Conservation (phyloP, 306 rosid species). For the Hylodesmum podocarpum region DNA sequence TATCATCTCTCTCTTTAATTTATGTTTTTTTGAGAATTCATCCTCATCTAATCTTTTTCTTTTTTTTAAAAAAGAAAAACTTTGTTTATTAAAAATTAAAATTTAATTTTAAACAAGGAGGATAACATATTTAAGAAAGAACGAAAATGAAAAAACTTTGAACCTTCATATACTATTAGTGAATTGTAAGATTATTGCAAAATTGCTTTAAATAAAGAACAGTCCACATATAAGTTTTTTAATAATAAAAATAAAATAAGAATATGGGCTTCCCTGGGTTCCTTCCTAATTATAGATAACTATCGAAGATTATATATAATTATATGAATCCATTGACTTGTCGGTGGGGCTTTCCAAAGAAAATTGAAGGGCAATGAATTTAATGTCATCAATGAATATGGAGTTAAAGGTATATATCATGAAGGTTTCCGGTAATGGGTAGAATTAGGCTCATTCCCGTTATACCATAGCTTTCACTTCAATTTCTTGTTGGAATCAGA, state of each 20-base stretch:
- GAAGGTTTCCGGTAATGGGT: conserved; percentile 45
- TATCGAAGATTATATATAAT: not conserved
- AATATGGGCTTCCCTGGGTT: not conserved
- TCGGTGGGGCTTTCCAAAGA: conserved; percentile 33
- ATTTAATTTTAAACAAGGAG: not conserved
- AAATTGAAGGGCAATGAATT: conserved; percentile 31
- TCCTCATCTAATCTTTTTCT: not conserved
- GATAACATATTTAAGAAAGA: not conserved
- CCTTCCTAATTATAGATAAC: not conserved
- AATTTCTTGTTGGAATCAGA: conserved; percentile 37
- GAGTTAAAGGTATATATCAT: conserved; percentile 40
- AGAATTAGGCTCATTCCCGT: conserved; percentile 52
- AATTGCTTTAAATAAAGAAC: not conserved
- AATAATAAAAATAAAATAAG: not conserved
- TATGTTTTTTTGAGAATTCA: not conserved
- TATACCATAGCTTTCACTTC: conserved; percentile 51
- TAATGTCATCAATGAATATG: conserved; percentile 34
- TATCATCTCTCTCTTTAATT: no score
- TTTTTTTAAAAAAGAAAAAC: not conserved
- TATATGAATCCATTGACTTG: conserved; percentile 21
- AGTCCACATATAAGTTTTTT: not conserved
- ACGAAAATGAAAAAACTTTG: not conserved
- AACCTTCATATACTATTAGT: not conserved
- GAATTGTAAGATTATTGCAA: not conserved
- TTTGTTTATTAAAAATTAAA: not conserved